Conservation (phyloP, 257 asterid genomes). For the Fraxinus quadrangulata region DNA sequence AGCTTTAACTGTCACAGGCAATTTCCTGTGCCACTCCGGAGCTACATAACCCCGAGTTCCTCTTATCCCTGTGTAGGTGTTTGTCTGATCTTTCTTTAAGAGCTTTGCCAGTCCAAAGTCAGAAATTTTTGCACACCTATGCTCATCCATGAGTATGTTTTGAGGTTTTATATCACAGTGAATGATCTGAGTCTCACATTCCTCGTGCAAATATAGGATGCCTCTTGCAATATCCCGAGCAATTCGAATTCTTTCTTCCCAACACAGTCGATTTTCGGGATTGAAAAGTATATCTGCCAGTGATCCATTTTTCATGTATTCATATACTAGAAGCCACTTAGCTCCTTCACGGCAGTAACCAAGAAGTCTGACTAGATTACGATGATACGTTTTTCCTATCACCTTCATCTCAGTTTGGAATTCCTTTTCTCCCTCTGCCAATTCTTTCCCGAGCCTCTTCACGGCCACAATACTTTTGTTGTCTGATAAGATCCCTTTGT, state of each 20-base stretch:
- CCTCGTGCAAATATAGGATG: conserved; percentile 57
- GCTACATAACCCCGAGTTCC: conserved; percentile 60
- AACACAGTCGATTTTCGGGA: conserved; percentile 22
- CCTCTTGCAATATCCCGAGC: conserved; percentile 53
- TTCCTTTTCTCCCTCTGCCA: conserved; percentile 44
- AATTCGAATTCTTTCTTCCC: conserved; percentile 41
- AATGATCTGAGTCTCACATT: conserved; percentile 56
- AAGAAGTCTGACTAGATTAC: conserved; percentile 50
- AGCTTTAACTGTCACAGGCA: conserved; percentile 52
- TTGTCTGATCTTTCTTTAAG: conserved; percentile 47
- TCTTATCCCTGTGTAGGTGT: conserved; percentile 45
- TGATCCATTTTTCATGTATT: conserved; percentile 59
- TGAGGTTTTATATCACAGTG: conserved; percentile 70
- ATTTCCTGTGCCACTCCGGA: conserved; percentile 54
- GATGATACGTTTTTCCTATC: conserved; percentile 54
- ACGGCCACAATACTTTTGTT: conserved; percentile 40
- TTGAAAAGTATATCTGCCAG: conserved; percentile 41
- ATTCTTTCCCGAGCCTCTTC: conserved; percentile 44
- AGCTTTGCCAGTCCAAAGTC: conserved; percentile 67
- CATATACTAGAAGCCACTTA: conserved; percentile 49
- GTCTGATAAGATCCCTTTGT: conserved; percentile 35
- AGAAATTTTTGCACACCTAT: conserved; percentile 43
- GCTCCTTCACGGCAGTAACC: conserved; percentile 55
- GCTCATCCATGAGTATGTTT: conserved; percentile 55
- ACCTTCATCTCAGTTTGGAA: conserved; percentile 51